Percentiles rank a stretch among this genome's conserved stretches.
phyloP scores from a whole-genome alignment of 2,329 filamentous ascomycete species.

The Alternaria longipes region DNA sequence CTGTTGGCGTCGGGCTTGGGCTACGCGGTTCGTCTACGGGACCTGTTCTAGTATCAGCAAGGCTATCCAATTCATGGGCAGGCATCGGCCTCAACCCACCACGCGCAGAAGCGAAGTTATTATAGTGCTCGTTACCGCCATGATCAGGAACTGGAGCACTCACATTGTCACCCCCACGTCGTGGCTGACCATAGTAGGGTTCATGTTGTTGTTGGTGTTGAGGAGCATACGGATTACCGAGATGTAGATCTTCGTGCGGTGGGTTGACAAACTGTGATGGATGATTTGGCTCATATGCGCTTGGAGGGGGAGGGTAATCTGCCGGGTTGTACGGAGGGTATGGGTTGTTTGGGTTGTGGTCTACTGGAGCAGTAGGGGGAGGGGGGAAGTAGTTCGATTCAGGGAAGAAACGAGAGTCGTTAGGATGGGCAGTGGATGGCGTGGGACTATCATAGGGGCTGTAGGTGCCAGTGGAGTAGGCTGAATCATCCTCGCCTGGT shows the following conservation, averaged over 20 bases:
- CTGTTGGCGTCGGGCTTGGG: slow-evolving; percentile 27
- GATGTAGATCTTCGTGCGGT: slow-evolving; percentile 41
- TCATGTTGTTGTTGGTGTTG: slow-evolving; percentile 29
- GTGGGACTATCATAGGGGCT: slow-evolving; percentile 36
- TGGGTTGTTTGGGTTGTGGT: slow-evolving; percentile 39
- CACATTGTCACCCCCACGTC: slow-evolving; percentile 59
- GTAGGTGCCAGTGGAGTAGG: slow-evolving; percentile 47
- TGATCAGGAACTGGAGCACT: slow-evolving; percentile 53
- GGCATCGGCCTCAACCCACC: slow-evolving; percentile 48
- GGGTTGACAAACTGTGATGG: slow-evolving; percentile 43
- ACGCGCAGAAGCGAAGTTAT: slow-evolving; percentile 32
- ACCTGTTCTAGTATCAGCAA: slow-evolving; percentile 30
- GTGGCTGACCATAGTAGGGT: slow-evolving; percentile 47
- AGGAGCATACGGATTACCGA: slow-evolving; percentile 41
- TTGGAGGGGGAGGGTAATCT: slow-evolving; percentile 52
- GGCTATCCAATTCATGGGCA: slow-evolving; percentile 23
- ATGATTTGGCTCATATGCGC: slow-evolving; percentile 37
- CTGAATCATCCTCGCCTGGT: slow-evolving; percentile 47
- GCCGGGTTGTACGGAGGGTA: slow-evolving; percentile 54
- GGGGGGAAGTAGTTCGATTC: slow-evolving; percentile 60
- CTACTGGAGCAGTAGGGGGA: slow-evolving; percentile 50
- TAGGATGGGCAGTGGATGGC: slow-evolving; percentile 45
- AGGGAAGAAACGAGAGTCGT: slow-evolving; percentile 55
- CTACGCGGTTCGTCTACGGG: slow-evolving; percentile 30
- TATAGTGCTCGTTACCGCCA: slow-evolving; percentile 39